phyloP scores from a whole-genome alignment of 495 filamentous ascomycete genomes.

The Neurospora sp. region DNA sequence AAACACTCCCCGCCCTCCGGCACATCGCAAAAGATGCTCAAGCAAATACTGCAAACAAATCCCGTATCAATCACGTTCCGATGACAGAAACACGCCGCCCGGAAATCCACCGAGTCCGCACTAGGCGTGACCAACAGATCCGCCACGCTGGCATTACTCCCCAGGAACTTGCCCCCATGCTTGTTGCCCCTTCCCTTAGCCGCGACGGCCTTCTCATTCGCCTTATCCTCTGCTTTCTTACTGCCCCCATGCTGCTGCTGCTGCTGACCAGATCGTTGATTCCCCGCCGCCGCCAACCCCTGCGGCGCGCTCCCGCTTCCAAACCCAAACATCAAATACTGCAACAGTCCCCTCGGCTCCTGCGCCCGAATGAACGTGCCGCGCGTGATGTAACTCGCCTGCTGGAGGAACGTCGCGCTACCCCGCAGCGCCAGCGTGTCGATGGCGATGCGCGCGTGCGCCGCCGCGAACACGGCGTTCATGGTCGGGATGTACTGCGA shows the following conservation, averaged over 20 bases:
- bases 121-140: constrained; percentile 59
- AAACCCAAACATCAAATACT: constrained; percentile 95
- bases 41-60: constrained; percentile 90
- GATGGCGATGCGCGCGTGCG: constrained; percentile 73
- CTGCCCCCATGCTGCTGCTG: not conserved
- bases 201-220: not conserved
- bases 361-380: constrained; percentile 76
- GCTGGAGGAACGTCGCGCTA: constrained; percentile 79
- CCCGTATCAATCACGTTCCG: constrained; percentile 81
- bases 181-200: constrained; percentile 57
- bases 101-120: constrained; percentile 85
- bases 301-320: constrained; percentile 29
- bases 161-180: constrained; percentile 19
- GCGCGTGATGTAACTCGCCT: constrained; percentile 80
- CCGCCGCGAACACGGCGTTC: constrained; percentile 94
- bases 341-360: constrained; percentile 55
- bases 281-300: not conserved
- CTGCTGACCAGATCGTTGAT: not conserved
- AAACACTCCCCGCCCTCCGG: constrained; percentile 57
- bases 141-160: constrained; percentile 8
- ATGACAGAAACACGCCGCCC: constrained; percentile 96
- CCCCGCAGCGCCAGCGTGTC: constrained; percentile 81
- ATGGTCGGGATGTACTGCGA: constrained; percentile 95
- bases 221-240: not conserved
- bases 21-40: constrained; percentile 57